Percentiles rank a stretch among this genome's conserved stretches.
phyloP scores from a whole-genome alignment of 352 stramenopile genomes.

The Phytophthora megakarya region DNA sequence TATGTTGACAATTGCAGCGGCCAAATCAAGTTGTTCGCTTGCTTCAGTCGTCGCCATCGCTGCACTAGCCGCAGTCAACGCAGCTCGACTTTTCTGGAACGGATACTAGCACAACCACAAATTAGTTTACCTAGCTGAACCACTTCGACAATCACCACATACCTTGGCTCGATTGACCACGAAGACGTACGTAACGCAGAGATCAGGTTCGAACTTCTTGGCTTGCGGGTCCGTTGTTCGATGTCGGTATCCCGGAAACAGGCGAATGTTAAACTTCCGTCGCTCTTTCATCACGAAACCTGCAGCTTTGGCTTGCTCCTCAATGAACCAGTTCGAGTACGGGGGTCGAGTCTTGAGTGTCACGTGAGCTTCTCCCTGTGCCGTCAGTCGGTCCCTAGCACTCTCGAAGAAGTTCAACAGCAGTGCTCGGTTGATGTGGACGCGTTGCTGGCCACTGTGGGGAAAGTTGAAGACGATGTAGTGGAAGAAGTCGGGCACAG shows the following conservation, averaged over 20 bases:
- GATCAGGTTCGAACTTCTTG: constrained; percentile 83
- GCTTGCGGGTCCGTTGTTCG: constrained; percentile 86
- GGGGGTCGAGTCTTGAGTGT: constrained; percentile 86
- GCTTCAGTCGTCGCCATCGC: constrained; percentile 15
- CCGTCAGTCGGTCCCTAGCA: constrained; percentile 59
- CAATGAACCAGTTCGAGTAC: constrained; percentile 89
- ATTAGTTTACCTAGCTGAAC: constrained; percentile 10
- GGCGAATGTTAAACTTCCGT: constrained; percentile 66
- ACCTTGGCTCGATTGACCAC: constrained; percentile 84
- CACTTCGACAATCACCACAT: no score
- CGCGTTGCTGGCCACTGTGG: constrained; percentile 86
- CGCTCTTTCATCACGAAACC: constrained; percentile 84
- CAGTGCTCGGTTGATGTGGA: constrained; percentile 86
- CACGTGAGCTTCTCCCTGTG: constrained; percentile 76
- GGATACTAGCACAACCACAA: constrained; percentile 31
- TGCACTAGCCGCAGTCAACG: constrained; percentile 22
- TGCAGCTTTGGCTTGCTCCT: constrained; percentile 73
- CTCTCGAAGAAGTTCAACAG: constrained; percentile 88
- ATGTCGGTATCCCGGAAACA: constrained; percentile 88
- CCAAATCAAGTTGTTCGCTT: constrained; percentile 32
- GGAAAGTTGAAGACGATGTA: constrained; percentile 92
- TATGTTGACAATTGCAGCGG: constrained; percentile 39
- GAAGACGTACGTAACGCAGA: constrained; percentile 88
- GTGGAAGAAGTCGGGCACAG: constrained; percentile 65
- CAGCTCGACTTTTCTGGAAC: constrained; percentile 36